These are phyloP conservation scores for Fraxinus greggii DNA, from an alignment of 305 asterid species.

Conservation along the genomic window DNA sequence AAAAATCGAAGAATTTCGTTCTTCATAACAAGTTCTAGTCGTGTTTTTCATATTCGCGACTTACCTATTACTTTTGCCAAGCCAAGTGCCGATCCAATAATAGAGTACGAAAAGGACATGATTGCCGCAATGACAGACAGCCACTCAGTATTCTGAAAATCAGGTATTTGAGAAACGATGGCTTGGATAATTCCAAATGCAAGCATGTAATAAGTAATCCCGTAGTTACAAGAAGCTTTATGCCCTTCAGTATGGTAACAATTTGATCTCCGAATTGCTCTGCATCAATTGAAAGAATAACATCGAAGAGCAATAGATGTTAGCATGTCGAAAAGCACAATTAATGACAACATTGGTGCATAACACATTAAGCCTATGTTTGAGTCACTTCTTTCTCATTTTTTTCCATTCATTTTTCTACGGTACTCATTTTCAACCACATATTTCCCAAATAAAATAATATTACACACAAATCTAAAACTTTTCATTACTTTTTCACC, in stretches of 20 bases:
- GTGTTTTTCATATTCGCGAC: background rate
- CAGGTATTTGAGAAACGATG: conserved; percentile 43
- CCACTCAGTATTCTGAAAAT: conserved; percentile 40
- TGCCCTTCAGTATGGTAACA: conserved; percentile 48
- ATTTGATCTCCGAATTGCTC: conserved; percentile 46
- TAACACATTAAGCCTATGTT: too few species aligned
- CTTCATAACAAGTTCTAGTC: background rate
- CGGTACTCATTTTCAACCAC: too few species aligned
- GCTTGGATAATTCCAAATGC: conserved; percentile 41
- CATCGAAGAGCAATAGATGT: background rate
- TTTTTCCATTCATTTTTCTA: too few species aligned
- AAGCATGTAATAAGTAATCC: conserved; percentile 29
- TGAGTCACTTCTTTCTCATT: too few species aligned
- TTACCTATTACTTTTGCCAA: conserved; percentile 44
- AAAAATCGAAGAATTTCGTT: background rate
- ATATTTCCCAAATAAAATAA: too few species aligned
- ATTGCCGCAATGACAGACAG: conserved; percentile 41
- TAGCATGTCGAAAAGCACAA: too few species aligned
- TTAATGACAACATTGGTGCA: background rate
- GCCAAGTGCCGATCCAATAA: conserved; percentile 48
- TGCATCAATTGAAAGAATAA: conserved; percentile 19
- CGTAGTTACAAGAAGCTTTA: conserved; percentile 32
- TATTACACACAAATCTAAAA: too few species aligned
- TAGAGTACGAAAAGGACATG: conserved; percentile 48
- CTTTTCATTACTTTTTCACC: too few species aligned